Percentiles rank a stretch among this genome's conserved stretches.
Conservation (phyloP, 305 asterid species). For the Rubia tinctorum region DNA sequence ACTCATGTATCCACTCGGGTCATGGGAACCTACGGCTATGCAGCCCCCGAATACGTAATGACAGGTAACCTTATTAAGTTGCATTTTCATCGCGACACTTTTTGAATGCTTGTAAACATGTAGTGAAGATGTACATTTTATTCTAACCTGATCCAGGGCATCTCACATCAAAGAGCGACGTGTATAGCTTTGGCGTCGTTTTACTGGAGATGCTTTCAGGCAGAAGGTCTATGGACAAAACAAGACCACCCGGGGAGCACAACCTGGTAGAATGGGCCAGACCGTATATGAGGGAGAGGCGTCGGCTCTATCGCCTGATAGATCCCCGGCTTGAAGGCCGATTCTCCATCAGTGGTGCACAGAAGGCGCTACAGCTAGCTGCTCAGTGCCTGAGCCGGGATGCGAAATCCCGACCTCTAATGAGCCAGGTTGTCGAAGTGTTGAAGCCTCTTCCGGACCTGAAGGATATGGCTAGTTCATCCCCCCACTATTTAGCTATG, state of each 20-base stretch:
- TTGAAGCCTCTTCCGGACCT: constrained; percentile 59
- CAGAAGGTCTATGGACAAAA: constrained; percentile 73
- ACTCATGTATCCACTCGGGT: constrained; percentile 89
- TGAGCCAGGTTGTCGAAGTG: constrained; percentile 76
- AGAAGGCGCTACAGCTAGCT: constrained; percentile 60
- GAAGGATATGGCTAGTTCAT: constrained; percentile 62
- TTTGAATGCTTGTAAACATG: neutral
- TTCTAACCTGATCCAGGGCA: constrained; percentile 45
- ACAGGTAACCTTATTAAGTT: constrained; percentile 44
- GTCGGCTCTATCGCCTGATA: constrained; percentile 49
- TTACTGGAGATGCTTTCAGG: constrained; percentile 68
- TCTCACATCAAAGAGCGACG: constrained; percentile 80
- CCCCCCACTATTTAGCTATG: constrained; percentile 63
- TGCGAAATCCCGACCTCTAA: constrained; percentile 65
- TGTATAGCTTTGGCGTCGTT: constrained; percentile 84
- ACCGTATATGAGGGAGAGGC: constrained; percentile 55
- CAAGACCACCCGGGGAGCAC: constrained; percentile 56
- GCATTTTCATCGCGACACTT: neutral
- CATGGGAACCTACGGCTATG: constrained; percentile 91
- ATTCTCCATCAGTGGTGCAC: constrained; percentile 68
- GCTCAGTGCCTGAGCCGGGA: constrained; percentile 71
- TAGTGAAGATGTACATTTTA: neutral
- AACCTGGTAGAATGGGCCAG: constrained; percentile 73
- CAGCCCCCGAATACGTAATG: constrained; percentile 90
- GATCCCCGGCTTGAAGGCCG: constrained; percentile 82